Conservation (phyloP, 139 green algal species). For the Coccomyxa sp. region DNA sequence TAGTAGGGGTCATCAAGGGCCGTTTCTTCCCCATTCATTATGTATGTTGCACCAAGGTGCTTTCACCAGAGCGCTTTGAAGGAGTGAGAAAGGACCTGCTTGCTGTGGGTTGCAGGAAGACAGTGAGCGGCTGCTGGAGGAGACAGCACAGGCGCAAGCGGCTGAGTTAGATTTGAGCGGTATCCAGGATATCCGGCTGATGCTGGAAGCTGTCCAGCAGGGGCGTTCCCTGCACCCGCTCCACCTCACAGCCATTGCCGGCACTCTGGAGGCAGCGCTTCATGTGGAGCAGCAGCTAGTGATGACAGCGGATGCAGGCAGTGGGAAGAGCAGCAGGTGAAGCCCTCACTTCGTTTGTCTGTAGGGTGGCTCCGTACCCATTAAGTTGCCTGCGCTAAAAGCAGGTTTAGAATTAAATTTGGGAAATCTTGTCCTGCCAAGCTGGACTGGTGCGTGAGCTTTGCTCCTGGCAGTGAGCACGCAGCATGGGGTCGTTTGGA, state of each 20-base stretch:
- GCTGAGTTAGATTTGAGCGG: conserved; percentile 39
- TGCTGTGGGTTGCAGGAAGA: conserved; percentile 16
- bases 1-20: no score
- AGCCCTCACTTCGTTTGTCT: no score
- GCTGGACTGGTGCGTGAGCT: neutral
- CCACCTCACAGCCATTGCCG: conserved; percentile 65
- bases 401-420: neutral
- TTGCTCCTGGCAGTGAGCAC: no score
- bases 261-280: conserved; percentile 46
- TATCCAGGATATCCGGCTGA: conserved; percentile 51
- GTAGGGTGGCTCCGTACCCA: no score
- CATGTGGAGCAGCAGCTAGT: conserved; percentile 9
- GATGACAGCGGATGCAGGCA: no score
- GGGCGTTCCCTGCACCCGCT: conserved; percentile 40
- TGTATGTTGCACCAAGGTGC: no score
- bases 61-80: no score
- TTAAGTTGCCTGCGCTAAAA: neutral
- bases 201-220: conserved; percentile 39
- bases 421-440: neutral
- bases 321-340: no score
- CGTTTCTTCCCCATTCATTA: no score
- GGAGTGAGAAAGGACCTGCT: no score
- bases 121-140: conserved; percentile 60
- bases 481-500: no score
- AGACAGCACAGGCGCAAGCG: conserved; percentile 62